Percentiles rank a stretch among this genome's conserved stretches.
Evolutionary conservation across 2,329 filamentous ascomycete species (phyloP).

Genomic region (Elsinoe fawcettii): DNA sequence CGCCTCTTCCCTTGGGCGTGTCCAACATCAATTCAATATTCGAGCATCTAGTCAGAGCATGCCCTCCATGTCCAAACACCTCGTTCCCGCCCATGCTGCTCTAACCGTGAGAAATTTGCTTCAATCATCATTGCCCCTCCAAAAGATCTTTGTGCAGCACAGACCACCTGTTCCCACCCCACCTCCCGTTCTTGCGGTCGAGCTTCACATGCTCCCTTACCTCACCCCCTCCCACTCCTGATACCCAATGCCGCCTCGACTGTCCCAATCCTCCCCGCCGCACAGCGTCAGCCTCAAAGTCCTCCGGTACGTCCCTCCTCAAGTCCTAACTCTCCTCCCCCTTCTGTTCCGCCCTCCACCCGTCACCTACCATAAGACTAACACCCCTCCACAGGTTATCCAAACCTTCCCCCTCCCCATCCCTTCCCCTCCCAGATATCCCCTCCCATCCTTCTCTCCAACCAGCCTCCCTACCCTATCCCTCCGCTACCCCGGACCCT

Average conservation of each 20-base stretch:
- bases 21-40: slow-evolving; percentile 17
- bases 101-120: not conserved
- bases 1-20: slow-evolving; percentile 36
- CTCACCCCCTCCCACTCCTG: not conserved
- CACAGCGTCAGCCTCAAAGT: slow-evolving; percentile 80
- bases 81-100: not conserved
- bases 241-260: not conserved
- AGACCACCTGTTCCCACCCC: slow-evolving; percentile 2
- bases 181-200: not conserved
- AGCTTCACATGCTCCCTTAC: not conserved
- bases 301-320: slow-evolving; percentile 72
- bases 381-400: slow-evolving; percentile 55
- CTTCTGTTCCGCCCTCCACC: slow-evolving; percentile 48
- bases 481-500: slow-evolving; percentile 37
- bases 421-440: slow-evolving; percentile 58
- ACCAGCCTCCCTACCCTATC: slow-evolving; percentile 69
- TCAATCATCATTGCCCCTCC: not conserved
- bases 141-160: not conserved
- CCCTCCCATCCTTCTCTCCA: slow-evolving; percentile 44
- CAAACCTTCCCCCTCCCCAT: slow-evolving; percentile 62
- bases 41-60: slow-evolving; percentile 13
- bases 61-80: slow-evolving; percentile 25
- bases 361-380: slow-evolving; percentile 1
- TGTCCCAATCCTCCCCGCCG: slow-evolving; percentile 35
- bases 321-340: slow-evolving; percentile 62